Conservation (phyloP, 345 rosid genomes). For the Toxicodendron radicans region DNA sequence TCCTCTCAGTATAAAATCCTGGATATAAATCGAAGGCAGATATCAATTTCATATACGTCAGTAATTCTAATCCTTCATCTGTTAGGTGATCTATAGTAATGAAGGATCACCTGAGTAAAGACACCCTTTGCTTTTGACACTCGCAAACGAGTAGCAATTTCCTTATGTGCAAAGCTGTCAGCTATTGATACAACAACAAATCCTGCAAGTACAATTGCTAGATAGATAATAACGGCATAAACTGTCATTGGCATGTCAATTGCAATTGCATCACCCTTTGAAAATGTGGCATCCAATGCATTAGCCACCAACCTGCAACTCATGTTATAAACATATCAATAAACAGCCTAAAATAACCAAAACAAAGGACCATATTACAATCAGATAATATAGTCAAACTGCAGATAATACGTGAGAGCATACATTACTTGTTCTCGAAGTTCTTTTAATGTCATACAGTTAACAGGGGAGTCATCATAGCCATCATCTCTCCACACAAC, state of each 20-base stretch:
- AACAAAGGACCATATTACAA: background rate
- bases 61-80: background rate
- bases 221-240: conserved; percentile 75
- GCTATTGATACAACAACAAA: conserved; percentile 87
- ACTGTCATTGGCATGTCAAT: conserved; percentile 97
- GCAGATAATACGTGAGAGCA: conserved; percentile 18
- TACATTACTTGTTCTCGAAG: conserved; percentile 84
- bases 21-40: conserved; percentile 26
- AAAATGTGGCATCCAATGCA: conserved; percentile 56
- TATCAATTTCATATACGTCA: conserved; percentile 1
- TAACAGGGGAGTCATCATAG: conserved; percentile 47
- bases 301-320: conserved; percentile 74
- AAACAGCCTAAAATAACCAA: too few species aligned
- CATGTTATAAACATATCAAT: background rate
- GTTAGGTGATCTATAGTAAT: background rate
- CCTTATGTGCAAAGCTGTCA: conserved; percentile 88
- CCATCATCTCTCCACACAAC: conserved; percentile 82
- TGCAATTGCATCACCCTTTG: conserved; percentile 82
- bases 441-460: conserved; percentile 55
- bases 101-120: conserved; percentile 77
- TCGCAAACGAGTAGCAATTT: conserved; percentile 75
- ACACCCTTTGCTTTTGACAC: conserved; percentile 81
- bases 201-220: conserved; percentile 81
- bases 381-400: background rate
- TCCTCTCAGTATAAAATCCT: conserved; percentile 84